These are phyloP conservation scores for Fusarium sp. DNA, from an alignment of 2,329 filamentous ascomycete genomes.

Conservation along the genomic window DNA sequence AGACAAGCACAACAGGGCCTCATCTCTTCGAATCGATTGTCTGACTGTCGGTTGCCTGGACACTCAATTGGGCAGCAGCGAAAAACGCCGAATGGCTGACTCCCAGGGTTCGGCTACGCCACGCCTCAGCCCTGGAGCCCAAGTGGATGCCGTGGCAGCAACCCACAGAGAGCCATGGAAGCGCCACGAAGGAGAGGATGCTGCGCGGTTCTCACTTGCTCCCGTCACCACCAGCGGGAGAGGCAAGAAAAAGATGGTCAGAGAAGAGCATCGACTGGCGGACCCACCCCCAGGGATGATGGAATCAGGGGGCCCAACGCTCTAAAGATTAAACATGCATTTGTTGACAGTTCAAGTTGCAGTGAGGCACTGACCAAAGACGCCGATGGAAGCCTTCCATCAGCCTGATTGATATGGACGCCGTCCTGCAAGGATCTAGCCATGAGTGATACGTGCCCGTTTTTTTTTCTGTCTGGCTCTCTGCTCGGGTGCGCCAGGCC, in stretches of 20 bases:
- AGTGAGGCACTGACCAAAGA: background rate
- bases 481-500: background rate
- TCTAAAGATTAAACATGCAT: slow-evolving; percentile 13
- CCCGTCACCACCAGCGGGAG: background rate
- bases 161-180: slow-evolving; percentile 38
- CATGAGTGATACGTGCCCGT: background rate
- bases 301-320: slow-evolving; percentile 18
- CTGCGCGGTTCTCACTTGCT: background rate
- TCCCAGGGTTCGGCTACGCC: slow-evolving; percentile 19
- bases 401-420: background rate
- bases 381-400: background rate
- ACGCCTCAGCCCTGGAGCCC: slow-evolving; percentile 30
- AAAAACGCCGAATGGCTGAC: slow-evolving; percentile 4
- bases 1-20: slow-evolving; percentile 1
- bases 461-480: background rate
- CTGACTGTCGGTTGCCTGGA: slow-evolving; percentile 12
- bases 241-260: slow-evolving; percentile 21
- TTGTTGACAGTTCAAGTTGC: slow-evolving; percentile 13
- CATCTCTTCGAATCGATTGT: background rate
- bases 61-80: slow-evolving; percentile 13
- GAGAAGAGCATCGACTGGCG: slow-evolving; percentile 25
- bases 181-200: slow-evolving; percentile 33
- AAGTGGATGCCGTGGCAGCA: slow-evolving; percentile 28
- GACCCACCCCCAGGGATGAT: slow-evolving; percentile 14
- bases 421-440: slow-evolving; percentile 3